Base-by-base conservation (phyloP, 495 filamentous ascomycete species). In the Lineolata rhizophorae region DNA sequence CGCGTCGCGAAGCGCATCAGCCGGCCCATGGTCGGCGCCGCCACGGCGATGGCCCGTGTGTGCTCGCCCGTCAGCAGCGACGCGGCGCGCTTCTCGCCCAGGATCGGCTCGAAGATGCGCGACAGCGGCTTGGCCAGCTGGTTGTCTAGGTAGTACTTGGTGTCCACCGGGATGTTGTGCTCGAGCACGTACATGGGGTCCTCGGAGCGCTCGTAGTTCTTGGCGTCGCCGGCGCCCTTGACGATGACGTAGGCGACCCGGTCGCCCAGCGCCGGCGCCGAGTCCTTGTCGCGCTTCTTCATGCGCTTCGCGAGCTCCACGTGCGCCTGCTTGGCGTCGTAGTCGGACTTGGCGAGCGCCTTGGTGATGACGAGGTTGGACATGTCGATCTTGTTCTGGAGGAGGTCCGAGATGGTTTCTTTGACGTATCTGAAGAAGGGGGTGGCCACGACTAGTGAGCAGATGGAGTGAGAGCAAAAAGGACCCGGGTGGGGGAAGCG, bases 361-460 rank as follows among this genome's bases (percentile, higher is more conserved):
- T 99, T 99, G 6, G 87, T 99, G 49, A 99, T 99, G 49, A 99
- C 87, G 3, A 99, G 70, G 50, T 94, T 92, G 11, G 84, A 93
- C 83, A 99, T 91, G 58, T 99, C 87, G 47, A 99, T 56, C 47
- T 90, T 93, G 57, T 95, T 95, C 47, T 95, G 87, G 9, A 99
- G 60, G 14, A 99, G 71, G 45, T 93, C 81, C 2, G 87, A 76
- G 35, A 99, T 99, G 17, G 76, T 90, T 38, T 84, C 65, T 54
- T 95, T 99, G 50, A 99, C 87, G 42, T 87, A 94, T 35, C 87
- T 97, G 41, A 24, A 18, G 3, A 16, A 20, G n/a, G n/a, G n/a
- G n/a, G n/a, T n/a, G n/a, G n/a, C n/a, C n/a, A n/a, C n/a, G n/a
- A n/a, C n/a, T n/a, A n/a, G n/a, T n/a, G n/a, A n/a, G n/a, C n/a